A percentile compares a stretch with the other conserved stretches of the same genome.
Conservation (phyloP, 352 stramenopile species). For the Pythium inflatum region DNA sequence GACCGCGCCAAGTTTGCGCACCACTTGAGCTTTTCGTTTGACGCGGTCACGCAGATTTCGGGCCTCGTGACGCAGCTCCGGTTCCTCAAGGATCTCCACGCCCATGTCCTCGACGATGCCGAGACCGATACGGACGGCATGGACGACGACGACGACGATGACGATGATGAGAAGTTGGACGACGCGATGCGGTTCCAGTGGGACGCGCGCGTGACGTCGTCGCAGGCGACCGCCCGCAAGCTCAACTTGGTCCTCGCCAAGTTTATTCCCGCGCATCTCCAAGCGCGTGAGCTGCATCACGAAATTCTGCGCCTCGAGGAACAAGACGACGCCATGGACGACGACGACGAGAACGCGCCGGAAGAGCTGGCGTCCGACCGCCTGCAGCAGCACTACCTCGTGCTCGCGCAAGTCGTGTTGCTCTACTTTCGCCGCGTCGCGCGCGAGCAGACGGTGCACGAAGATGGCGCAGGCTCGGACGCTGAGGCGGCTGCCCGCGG, state of each 20-base stretch:
- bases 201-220: constrained; percentile 36
- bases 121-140: constrained; percentile 74
- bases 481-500: constrained; percentile 27
- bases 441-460: constrained; percentile 65
- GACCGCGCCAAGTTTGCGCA: constrained; percentile 74
- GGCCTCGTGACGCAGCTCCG: constrained; percentile 62
- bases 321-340: constrained; percentile 35
- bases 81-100: constrained; percentile 64
- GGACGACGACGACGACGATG: constrained; percentile 69
- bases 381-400: constrained; percentile 80
- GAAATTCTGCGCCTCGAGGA: constrained; percentile 67
- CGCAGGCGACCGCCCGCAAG: constrained; percentile 48
- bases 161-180: constrained; percentile 46
- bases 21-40: constrained; percentile 60
- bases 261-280: constrained; percentile 73
- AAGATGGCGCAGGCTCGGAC: constrained; percentile 34
- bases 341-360: constrained; percentile 41
- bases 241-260: constrained; percentile 68
- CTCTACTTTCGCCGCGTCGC: constrained; percentile 83
- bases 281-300: constrained; percentile 69
- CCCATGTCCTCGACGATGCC: constrained; percentile 68
- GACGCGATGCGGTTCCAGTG: constrained; percentile 51
- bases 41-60: constrained; percentile 60
- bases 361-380: constrained; percentile 30
- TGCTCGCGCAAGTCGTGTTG: constrained; percentile 78